phyloP scores from a whole-genome alignment of 108 stramenopile species.

The Asterionellopsis glacialis region DNA sequence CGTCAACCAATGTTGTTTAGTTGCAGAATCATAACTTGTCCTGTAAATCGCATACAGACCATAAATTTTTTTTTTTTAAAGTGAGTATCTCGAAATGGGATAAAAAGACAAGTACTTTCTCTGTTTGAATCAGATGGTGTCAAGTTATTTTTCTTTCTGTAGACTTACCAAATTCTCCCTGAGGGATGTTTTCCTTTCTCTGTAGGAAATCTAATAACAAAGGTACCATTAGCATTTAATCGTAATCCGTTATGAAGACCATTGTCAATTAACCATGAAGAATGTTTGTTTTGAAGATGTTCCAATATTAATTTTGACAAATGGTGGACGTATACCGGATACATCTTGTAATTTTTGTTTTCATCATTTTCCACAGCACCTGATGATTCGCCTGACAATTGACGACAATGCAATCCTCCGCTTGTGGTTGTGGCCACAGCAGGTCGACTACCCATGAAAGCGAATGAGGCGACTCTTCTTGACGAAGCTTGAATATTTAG shows the following conservation, averaged over 20 bases:
- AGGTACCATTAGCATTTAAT: constrained; percentile 55
- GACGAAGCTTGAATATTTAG: too few species aligned
- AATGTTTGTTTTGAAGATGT: constrained; percentile 47
- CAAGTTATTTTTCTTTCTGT: background rate
- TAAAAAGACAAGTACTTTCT: background rate
- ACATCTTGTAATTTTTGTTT: too few species aligned
- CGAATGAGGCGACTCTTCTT: too few species aligned
- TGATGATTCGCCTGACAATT: too few species aligned
- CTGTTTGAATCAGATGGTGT: too few species aligned
- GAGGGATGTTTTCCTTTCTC: background rate
- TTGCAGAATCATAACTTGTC: constrained; percentile 54
- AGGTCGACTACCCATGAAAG: too few species aligned
- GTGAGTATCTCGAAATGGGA: background rate
- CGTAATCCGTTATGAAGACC: constrained; percentile 44
- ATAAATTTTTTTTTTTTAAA: background rate
- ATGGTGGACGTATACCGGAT: constrained; percentile 53
- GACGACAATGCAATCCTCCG: too few species aligned
- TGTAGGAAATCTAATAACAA: constrained; percentile 43
- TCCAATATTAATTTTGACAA: constrained; percentile 53
- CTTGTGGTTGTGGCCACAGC: too few species aligned
- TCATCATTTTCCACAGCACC: too few species aligned
- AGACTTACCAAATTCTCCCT: constrained; percentile 16
- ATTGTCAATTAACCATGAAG: constrained; percentile 30
- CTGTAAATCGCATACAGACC: constrained; percentile 8
- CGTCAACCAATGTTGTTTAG: constrained; percentile 55